Conservation (phyloP, 345 rosid genomes). For the Salix suchowensis region DNA sequence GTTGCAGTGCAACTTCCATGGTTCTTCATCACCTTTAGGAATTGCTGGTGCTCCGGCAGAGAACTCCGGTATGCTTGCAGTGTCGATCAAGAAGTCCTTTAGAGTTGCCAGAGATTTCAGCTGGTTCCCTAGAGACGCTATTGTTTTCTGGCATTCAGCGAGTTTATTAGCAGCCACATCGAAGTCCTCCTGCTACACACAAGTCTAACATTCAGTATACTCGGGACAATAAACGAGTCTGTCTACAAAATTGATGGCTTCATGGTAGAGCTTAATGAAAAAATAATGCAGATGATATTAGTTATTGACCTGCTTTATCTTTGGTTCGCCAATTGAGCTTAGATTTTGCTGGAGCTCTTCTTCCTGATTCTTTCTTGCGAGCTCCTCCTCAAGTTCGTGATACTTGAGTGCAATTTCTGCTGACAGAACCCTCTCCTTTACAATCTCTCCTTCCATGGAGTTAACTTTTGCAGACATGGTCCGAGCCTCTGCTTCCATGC, state of each 20-base stretch:
- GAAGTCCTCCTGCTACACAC: slow-evolving; percentile 63
- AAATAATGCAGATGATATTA: neutral
- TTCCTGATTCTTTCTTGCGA: slow-evolving; percentile 43
- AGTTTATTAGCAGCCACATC: slow-evolving; percentile 76
- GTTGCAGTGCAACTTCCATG: slow-evolving; percentile 54
- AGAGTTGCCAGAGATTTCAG: slow-evolving; percentile 87
- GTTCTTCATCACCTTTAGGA: slow-evolving; percentile 35
- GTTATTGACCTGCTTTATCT: slow-evolving; percentile 65
- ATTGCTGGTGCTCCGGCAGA: slow-evolving; percentile 24
- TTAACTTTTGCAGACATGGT: slow-evolving; percentile 44
- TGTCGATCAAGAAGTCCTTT: slow-evolving; percentile 87
- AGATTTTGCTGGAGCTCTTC: slow-evolving; percentile 38
- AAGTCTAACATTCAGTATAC: slow-evolving; percentile 5
- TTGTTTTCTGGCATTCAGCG: slow-evolving; percentile 88
- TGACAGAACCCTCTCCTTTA: slow-evolving; percentile 49
- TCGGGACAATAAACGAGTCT: neutral
- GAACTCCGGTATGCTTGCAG: slow-evolving; percentile 48
- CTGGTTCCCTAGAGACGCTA: slow-evolving; percentile 78
- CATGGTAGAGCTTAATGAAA: neutral
- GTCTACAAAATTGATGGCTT: neutral
- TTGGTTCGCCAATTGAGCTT: slow-evolving; percentile 40
- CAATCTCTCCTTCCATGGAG: slow-evolving; percentile 52
- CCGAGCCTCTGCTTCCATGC: slow-evolving; percentile 46
- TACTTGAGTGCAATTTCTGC: slow-evolving; percentile 48
- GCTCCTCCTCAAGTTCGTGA: slow-evolving; percentile 64